Evolutionary conservation across 2,329 filamentous ascomycete species (phyloP).

Genomic region (Pleurostoma richardsiae): DNA sequence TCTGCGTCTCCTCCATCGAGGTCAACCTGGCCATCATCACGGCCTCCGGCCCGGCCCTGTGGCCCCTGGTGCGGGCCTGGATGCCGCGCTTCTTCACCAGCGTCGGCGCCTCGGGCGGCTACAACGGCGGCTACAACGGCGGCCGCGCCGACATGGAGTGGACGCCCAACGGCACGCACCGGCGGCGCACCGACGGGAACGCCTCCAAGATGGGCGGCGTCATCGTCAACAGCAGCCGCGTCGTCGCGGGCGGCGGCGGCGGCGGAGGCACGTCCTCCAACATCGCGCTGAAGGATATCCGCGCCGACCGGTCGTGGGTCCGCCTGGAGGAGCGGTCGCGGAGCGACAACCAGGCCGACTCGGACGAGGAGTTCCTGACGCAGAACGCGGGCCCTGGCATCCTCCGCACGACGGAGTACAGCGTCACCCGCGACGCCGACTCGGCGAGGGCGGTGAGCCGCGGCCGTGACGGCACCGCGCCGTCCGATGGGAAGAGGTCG

Average conservation of each 20-base stretch:
- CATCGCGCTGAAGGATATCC: not conserved
- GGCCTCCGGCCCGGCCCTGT: conserved; percentile 29
- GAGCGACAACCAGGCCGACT: not conserved
- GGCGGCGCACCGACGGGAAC: not conserved
- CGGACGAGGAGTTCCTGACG: not conserved
- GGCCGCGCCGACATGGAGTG: not conserved
- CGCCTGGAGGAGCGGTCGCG: not conserved
- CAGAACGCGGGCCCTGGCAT: not conserved
- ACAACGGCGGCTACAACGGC: not conserved
- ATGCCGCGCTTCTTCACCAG: not conserved
- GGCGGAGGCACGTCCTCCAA: not conserved
- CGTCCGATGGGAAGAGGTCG: not conserved
- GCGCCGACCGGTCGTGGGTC: not conserved
- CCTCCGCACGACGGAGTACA: not conserved
- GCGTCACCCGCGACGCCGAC: not conserved
- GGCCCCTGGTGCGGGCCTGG: conserved; percentile 24
- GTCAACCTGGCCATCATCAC: conserved; percentile 32
- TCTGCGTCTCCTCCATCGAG: conserved; percentile 24
- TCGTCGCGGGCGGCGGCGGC: not conserved
- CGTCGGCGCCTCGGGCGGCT: not conserved
- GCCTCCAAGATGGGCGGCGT: not conserved
- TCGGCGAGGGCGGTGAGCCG: not conserved
- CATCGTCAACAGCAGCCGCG: not conserved
- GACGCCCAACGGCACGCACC: not conserved
- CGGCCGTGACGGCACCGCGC: not conserved